Base-by-base conservation (phyloP, 371 early-diverging fungal species). In the Dipsacomyces acuminosporus region DNA sequence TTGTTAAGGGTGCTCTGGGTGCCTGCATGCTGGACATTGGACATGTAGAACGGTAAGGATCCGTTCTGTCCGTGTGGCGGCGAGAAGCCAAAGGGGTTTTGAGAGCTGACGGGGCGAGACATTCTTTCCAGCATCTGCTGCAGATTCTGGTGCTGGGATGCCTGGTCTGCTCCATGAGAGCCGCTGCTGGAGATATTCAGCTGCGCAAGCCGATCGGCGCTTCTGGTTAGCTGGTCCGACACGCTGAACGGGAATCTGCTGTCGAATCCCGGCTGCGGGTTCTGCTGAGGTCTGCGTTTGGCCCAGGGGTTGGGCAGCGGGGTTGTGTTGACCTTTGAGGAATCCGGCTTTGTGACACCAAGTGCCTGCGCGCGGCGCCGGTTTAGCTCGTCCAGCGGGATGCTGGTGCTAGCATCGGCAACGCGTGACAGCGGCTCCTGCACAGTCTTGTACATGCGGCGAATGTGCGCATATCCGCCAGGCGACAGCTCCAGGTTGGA, bases 231-330 rank as follows among this genome's bases (percentile, higher is more conserved):
- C 44, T 52, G 56, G 55, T 61, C 69, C 8, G 35, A 21, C 48
- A 49, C 26, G 2, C 51, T 50, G 22, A 49, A 42, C 40, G 62
- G 57, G n/a, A 50, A 47, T 22, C 61, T 49, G 24, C 42, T 19
- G 36, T 53, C 53, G 13, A 42, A 20, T 15, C 30, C 30, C 30
- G 7, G 30, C 30, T 30, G 30, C 30, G n/a, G n/a, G n/a, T 30
- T 5, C 30, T 30, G 30, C 30, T 5, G 30, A 30, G 30, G 30
- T 30, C 30, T 30, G 7, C 30, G 30, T 11, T 72, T 72, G 38
- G 83, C 83, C 91, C 91, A 91, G 2, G 91, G 91, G 61, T 91
- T 91, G 4, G 91, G 90, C 35, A 91, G 77, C n/a, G 91, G 84
- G 45, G 82, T 76, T 30, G 79, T 85, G 59, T 91, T 91, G 44